phyloP scores from a whole-genome alignment of 805 yeast genomes.

The Wickerhamiella siamensis region DNA sequence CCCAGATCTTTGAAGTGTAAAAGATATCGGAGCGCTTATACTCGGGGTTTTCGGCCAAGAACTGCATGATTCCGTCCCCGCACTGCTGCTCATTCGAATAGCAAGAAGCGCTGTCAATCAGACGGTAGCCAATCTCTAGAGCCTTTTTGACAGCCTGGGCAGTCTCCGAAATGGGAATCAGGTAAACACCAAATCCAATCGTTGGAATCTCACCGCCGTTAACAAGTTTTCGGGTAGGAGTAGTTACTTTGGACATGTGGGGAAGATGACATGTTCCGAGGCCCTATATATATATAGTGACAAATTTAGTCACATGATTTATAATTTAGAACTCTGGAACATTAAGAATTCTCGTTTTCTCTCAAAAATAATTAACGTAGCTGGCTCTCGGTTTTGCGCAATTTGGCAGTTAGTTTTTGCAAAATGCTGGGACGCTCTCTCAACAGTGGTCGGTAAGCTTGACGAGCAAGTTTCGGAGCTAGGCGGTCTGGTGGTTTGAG shows the following conservation, averaged over 20 bases:
- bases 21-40: constrained; percentile 37
- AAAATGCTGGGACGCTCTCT: constrained; percentile 1
- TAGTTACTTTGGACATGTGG: no score
- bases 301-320: no score
- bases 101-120: constrained; percentile 52
- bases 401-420: background rate
- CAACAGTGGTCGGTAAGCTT: no score
- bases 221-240: background rate
- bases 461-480: no score
- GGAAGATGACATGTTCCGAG: no score
- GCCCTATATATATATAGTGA: no score
- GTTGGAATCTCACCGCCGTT: constrained; percentile 10
- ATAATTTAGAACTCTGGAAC: no score
- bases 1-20: constrained; percentile 62
- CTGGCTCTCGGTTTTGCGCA: no score
- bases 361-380: no score
- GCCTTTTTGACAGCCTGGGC: constrained; percentile 39
- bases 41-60: constrained; percentile 15
- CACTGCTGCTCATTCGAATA: constrained; percentile 54
- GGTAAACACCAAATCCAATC: constrained; percentile 19
- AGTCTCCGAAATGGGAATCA: constrained; percentile 12
- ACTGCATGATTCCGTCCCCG: constrained; percentile 19
- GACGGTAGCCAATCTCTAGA: constrained; percentile 51
- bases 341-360: no score
- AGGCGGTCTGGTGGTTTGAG: no score